A percentile compares a stretch with the other conserved stretches of the same genome.
phyloP scores from a whole-genome alignment of 768 basidiomycete species.

The Crepidotus variabilis region DNA sequence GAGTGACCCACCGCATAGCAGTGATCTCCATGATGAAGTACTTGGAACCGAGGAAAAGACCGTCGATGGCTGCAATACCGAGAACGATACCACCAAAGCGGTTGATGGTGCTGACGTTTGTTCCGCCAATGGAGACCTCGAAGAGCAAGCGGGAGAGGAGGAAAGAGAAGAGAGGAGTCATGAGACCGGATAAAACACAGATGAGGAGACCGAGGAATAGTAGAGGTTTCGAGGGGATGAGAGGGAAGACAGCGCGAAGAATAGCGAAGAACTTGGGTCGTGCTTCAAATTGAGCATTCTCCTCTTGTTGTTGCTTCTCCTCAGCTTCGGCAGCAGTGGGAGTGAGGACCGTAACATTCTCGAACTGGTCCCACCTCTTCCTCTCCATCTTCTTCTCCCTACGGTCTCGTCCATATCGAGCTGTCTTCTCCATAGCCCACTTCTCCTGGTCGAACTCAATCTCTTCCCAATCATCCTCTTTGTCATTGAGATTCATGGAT shows the following conservation, averaged over 20 bases:
- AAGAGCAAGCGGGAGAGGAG: conserved; percentile 80
- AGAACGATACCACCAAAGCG: conserved; percentile 71
- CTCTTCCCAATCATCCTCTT: conserved; percentile 21
- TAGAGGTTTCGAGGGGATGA: conserved; percentile 70
- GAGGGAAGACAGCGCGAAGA: conserved; percentile 57
- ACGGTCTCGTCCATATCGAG: conserved; percentile 31
- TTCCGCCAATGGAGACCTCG: conserved; percentile 68
- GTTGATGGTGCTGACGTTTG: conserved; percentile 59
- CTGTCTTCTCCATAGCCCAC: conserved; percentile 34
- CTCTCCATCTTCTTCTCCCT: conserved; percentile 11
- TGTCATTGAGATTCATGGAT: conserved; percentile 36
- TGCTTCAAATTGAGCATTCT: conserved; percentile 11
- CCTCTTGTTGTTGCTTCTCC: not conserved
- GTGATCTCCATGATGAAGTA: conserved; percentile 77
- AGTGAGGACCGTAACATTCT: conserved; percentile 6
- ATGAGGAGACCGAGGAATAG: conserved; percentile 65
- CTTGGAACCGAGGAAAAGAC: conserved; percentile 69
- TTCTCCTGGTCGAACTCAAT: conserved; percentile 43
- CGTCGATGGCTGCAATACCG: conserved; percentile 71
- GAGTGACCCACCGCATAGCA: conserved; percentile 72
- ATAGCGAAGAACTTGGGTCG: conserved; percentile 41
- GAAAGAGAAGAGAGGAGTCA: conserved; percentile 91
- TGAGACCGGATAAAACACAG: conserved; percentile 73
- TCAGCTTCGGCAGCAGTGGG: conserved; percentile 23
- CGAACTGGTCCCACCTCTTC: conserved; percentile 15